A percentile compares a stretch with the other conserved stretches of the same genome.
Conservation (phyloP, 225 moss, liverwort and hornwort species). For the Straminergon stramineum region DNA sequence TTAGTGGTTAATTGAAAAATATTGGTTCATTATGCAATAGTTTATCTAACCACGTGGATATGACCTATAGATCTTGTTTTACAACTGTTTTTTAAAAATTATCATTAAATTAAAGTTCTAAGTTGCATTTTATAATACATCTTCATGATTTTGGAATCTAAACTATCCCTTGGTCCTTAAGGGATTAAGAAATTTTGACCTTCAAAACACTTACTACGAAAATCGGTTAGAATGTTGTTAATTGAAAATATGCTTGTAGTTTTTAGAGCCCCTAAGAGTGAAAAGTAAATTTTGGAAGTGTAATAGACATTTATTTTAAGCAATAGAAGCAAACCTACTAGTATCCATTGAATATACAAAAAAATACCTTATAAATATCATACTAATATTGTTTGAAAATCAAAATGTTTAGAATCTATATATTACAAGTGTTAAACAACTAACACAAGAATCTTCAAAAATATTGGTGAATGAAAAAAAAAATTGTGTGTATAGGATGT, state of each 20-base stretch:
- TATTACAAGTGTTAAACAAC: background rate
- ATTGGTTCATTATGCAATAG: too few species aligned
- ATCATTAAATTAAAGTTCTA: too few species aligned
- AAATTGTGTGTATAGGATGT: fast-evolving
- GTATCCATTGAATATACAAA: background rate
- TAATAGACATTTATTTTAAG: too few species aligned
- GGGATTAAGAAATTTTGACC: too few species aligned
- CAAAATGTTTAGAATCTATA: background rate
- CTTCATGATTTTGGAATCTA: too few species aligned
- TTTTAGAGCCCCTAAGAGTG: too few species aligned
- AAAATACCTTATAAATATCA: fast-evolving
- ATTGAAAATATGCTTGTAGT: too few species aligned
- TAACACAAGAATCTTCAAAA: background rate
- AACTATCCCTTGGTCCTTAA: too few species aligned
- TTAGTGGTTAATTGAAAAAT: background rate
- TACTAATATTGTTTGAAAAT: background rate
- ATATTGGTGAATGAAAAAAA: background rate
- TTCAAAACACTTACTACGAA: too few species aligned
- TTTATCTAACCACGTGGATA: background rate
- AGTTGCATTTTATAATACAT: too few species aligned
- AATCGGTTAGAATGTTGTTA: too few species aligned
- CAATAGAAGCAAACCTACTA: background rate
- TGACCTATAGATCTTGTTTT: background rate
- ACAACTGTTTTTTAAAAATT: background rate
- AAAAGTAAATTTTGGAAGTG: too few species aligned